Base-by-base conservation (phyloP, 768 basidiomycete species). In the Leccinum disarticulatum region DNA sequence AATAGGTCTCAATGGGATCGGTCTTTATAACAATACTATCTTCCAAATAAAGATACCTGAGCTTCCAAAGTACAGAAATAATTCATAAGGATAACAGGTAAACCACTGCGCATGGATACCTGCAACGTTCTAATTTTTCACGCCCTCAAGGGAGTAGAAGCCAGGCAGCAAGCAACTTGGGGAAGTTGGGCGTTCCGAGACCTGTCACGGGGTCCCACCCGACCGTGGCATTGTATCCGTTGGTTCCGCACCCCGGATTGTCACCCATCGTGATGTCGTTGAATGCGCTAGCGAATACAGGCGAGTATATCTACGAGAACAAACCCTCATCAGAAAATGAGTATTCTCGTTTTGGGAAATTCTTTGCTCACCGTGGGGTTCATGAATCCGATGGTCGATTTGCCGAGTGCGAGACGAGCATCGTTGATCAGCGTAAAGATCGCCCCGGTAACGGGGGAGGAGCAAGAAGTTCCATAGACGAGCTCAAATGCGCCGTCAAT, bases 111-210 rank as follows among this genome's bases (percentile, higher is more conserved):
- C 25, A 7, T 15, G 47, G 25, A 22, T 22, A 48, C 47, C 7
- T 25, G 35, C 35, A 36, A 19, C 46, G 3, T 3, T 46, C 19
- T 8, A 22, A 19, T 0, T 15, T 48, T 48, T 47, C 19, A 3
- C 7, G 47, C 25, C 25, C 47, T 77, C 67, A 76, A 27, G 77
- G 78, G 30, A 81, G 68, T 2, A 51, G 61, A 33, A 80, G 53
- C 77, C 77, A 79, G 57, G 72, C 75, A 58, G 73, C 71, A 38
- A 80, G 67, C 57, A 88, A 70, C 58, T 77, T 79, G 51, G 75
- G 65, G 68, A 85, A 88, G 64, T 86, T 80, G 28, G 70, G 74
- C 7, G 74, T 75, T 14, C 75, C 74, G 1, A 72, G 60, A n/a
- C 75, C 75, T 1, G 74, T 75, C 52, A 76, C 74, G n/a, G 74